A percentile compares a stretch with the other conserved stretches of the same genome.
phyloP scores from a whole-genome alignment of 2,329 filamentous ascomycete species.

The Cercospora zeina region DNA sequence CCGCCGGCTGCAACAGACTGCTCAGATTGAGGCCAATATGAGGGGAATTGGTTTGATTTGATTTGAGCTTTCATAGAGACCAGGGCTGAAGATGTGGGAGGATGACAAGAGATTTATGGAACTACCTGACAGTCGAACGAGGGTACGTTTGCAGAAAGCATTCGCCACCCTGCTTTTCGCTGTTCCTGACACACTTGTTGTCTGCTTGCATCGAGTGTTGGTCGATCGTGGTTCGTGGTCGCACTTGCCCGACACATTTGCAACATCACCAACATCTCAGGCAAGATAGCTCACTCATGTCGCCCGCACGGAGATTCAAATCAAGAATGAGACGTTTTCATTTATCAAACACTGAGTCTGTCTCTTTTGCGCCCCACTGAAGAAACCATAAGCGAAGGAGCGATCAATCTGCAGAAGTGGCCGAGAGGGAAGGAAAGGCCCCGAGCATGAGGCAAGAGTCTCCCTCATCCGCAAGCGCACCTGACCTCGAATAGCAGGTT shows the following conservation, averaged over 20 bases:
- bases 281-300: not conserved
- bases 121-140: not conserved
- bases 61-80: not conserved
- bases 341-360: not conserved
- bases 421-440: not conserved
- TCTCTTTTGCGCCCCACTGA: not conserved
- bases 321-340: not conserved
- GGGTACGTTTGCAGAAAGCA: not conserved
- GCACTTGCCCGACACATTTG: not conserved
- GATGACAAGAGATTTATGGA: not conserved
- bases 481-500: not conserved
- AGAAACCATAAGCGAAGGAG: not conserved
- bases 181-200: not conserved
- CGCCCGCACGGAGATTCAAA: not conserved
- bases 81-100: not conserved
- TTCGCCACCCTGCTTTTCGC: not conserved
- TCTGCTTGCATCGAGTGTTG: not conserved
- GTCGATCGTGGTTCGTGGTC: not conserved
- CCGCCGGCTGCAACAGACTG: not conserved
- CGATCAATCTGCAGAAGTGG: not conserved
- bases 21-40: conserved; percentile 11
- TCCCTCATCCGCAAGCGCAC: not conserved
- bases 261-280: not conserved
- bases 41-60: not conserved
- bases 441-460: not conserved